Conservation (phyloP, 2,329 filamentous ascomycete species). For the Aspergillus spinulosporus region DNA sequence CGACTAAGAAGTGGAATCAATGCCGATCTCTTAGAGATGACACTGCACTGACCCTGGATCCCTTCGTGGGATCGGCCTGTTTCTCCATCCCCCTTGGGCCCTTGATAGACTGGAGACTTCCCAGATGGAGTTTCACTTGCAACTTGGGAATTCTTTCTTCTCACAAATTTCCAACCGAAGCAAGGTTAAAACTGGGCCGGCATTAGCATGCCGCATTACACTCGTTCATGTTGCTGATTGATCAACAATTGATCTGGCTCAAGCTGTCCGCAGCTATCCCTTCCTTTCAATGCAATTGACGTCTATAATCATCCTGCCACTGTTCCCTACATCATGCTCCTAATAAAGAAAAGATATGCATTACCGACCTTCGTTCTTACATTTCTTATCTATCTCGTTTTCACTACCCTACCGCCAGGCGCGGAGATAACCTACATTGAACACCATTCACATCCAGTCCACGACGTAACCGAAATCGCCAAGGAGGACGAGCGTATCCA, state of each 20-base stretch:
- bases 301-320: background rate
- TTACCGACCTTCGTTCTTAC: slow-evolving; percentile 30
- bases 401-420: slow-evolving; percentile 26
- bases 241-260: slow-evolving; percentile 6
- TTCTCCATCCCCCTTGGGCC: background rate
- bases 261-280: slow-evolving; percentile 16
- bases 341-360: slow-evolving; percentile 28
- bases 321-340: slow-evolving; percentile 25
- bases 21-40: slow-evolving; percentile 11
- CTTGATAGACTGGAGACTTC: background rate
- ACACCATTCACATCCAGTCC: slow-evolving; percentile 18
- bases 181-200: background rate
- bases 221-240: slow-evolving; percentile 14
- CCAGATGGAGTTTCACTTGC: background rate
- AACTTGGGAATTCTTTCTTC: background rate
- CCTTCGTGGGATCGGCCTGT: background rate
- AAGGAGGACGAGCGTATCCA: slow-evolving; percentile 44
- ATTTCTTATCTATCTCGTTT: slow-evolving; percentile 26
- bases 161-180: background rate
- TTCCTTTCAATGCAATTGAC: slow-evolving; percentile 10
- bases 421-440: slow-evolving; percentile 20
- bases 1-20: slow-evolving; percentile 1
- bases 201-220: slow-evolving; percentile 12
- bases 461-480: slow-evolving; percentile 15
- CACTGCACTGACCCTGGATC: background rate